These are phyloP conservation scores for Geosmithia flava DNA, from an alignment of 2,329 filamentous ascomycete genomes.

Conservation along the genomic window DNA sequence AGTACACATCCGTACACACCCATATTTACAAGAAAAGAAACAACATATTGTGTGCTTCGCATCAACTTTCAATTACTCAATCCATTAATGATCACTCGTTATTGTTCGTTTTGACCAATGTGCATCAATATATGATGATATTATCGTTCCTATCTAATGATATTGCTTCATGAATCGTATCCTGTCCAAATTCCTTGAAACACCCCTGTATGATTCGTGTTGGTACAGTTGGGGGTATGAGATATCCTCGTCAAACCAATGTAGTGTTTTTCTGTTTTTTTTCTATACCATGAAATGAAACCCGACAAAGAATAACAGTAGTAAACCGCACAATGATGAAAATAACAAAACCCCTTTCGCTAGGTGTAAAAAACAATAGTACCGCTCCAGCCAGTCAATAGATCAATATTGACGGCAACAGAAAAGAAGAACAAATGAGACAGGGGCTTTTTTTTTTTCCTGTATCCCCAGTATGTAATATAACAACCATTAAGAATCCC, in stretches of 20 bases:
- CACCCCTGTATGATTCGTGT: not conserved
- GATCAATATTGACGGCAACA: not conserved
- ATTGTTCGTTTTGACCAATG: not conserved
- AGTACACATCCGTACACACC: no score
- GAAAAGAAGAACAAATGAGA: not conserved
- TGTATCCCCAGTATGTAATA: no score
- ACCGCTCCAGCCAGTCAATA: not conserved
- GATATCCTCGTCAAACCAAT: not conserved
- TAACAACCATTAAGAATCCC: not conserved
- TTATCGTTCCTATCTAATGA: not conserved
- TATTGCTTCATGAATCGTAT: not conserved
- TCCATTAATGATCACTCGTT: not conserved
- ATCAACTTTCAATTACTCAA: no score
- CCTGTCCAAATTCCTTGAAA: not conserved
- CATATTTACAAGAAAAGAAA: no score
- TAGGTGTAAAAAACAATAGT: not conserved
- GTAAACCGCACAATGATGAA: no score
- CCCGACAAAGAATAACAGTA: no score
- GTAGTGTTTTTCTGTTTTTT: not conserved
- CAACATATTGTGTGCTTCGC: no score
- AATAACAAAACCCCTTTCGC: no score
- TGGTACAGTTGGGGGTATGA: not conserved
- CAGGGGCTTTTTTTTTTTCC: no score
- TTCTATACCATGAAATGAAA: not conserved
- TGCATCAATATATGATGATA: not conserved